Conservation (phyloP, 2,329 filamentous ascomycete species). For the Curvularia sp. region DNA sequence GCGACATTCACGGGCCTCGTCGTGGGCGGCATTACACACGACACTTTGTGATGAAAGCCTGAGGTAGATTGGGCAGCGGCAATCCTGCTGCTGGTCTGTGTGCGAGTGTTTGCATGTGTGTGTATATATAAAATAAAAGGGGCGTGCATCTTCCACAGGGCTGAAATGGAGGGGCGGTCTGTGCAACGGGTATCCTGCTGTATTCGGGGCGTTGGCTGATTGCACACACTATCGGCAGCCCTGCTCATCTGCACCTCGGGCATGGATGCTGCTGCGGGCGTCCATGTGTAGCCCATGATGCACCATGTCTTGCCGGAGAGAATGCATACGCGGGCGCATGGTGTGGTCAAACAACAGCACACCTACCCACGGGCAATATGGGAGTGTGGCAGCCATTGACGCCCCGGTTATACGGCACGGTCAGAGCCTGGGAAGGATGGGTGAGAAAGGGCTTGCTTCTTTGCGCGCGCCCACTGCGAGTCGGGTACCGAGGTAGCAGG, state of each 20-base stretch:
- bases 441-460: not conserved
- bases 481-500: not conserved
- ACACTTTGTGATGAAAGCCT: slow-evolving; percentile 11
- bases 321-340: slow-evolving; percentile 28
- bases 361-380: slow-evolving; percentile 19
- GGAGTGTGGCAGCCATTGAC: slow-evolving; percentile 16
- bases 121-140: slow-evolving; percentile 14
- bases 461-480: too few relatives aligned
- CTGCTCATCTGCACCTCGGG: slow-evolving; percentile 21
- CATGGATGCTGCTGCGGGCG: slow-evolving; percentile 16
- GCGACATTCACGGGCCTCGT: not conserved
- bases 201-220: slow-evolving; percentile 23
- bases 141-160: slow-evolving; percentile 16
- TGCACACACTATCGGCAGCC: slow-evolving; percentile 19
- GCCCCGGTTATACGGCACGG: slow-evolving; percentile 21
- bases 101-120: too few relatives aligned
- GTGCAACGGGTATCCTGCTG: slow-evolving; percentile 26
- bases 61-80: slow-evolving; percentile 12
- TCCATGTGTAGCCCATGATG: slow-evolving; percentile 19
- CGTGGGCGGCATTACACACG: slow-evolving; percentile 9
- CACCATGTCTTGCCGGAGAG: slow-evolving; percentile 29
- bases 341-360: slow-evolving; percentile 21
- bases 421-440: slow-evolving; percentile 17
- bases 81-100: slow-evolving; percentile 8
- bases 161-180: slow-evolving; percentile 19